Conservation (phyloP, 495 filamentous ascomycete genomes). For the Saxophila tyrrhenica region DNA sequence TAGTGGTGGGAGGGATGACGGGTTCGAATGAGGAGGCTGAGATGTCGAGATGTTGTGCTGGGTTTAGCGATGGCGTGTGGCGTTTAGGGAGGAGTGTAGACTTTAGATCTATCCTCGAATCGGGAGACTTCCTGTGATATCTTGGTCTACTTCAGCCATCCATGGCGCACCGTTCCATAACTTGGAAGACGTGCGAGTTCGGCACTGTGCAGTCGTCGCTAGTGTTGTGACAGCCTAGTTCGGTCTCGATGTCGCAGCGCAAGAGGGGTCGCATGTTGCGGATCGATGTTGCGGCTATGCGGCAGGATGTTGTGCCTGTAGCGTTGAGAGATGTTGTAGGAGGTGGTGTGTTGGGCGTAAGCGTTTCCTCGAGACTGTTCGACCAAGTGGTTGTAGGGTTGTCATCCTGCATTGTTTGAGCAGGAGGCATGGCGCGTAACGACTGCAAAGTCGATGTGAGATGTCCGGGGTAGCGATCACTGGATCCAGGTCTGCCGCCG, state of each 20-base stretch:
- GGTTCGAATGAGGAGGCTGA: constrained; percentile 13
- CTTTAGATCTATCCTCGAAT: too few relatives aligned
- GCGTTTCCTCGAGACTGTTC: constrained; percentile 13
- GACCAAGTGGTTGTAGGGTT: neutral
- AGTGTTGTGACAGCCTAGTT: constrained; percentile 32
- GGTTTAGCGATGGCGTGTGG: constrained; percentile 16
- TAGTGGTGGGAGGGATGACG: constrained; percentile 8
- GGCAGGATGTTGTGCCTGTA: constrained; percentile 23
- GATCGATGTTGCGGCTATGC: constrained; percentile 27
- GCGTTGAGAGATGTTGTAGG: neutral
- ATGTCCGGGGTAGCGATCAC: too few relatives aligned
- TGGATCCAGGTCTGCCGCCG: too few relatives aligned
- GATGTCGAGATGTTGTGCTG: neutral
- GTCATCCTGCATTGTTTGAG: neutral
- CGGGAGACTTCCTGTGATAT: too few relatives aligned
- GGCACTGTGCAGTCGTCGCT: constrained; percentile 31
- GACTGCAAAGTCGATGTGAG: neutral
- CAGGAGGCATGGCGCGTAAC: neutral
- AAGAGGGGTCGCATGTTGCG: constrained; percentile 25
- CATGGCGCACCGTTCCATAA: constrained; percentile 32
- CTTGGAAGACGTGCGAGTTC: constrained; percentile 33
- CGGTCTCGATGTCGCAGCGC: constrained; percentile 28
- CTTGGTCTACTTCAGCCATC: neutral
- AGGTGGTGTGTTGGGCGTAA: neutral
- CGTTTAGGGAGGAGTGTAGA: too few relatives aligned